Evolutionary conservation across 768 basidiomycete species (phyloP), one percentile per base, ranked within the genome.

Genomic region (Agrocybe pediades): DNA sequence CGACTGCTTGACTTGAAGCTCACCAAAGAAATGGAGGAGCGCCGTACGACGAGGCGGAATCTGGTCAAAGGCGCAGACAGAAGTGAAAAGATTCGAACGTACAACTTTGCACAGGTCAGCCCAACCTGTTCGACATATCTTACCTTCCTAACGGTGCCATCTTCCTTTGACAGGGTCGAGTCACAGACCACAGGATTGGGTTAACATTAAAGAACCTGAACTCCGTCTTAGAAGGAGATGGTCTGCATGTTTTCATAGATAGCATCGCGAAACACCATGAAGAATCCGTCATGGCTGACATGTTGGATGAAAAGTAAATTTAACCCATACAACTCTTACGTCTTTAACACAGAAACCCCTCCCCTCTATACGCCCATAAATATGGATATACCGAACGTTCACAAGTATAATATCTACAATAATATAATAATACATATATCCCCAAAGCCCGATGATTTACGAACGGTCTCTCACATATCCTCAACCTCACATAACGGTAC

Each of bases 51-150:
- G 2, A 78, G 94, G 11, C 77, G 84, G 27, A 86, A 74, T 56
- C 85, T 98, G 41, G 87, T 98, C 8, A 83, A 84, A 40, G 85
- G 87, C 0, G 87, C 86, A 1, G 94, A 95, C 65, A 76, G 97
- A 19, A 92, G 92, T 60, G 95, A 98, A 65, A 98, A 98, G 68
- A 90, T 98, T 53, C 76, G 97, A 56, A 98, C 97, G 3, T 98
- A 98, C 70, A 98, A 97, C 63, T 95, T 87, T 68, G 83, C 92
- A 1, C 94, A 95, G 78, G 92, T 82, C 45, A 9, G 73, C 54
- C 24, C 30, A n/a, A 11, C 44, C 39, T 36, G 11, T 36, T 19
- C 41, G 30, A 39, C 23, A 27, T 49, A 29, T 41, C 11, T 41
- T 39, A 4, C 26, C 6, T 30, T 39, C 42, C 17, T 8, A 30